A percentile compares a stretch with the other conserved stretches of the same genome.
phyloP scores from a whole-genome alignment of 768 basidiomycete species.

The Mycena alexandri region DNA sequence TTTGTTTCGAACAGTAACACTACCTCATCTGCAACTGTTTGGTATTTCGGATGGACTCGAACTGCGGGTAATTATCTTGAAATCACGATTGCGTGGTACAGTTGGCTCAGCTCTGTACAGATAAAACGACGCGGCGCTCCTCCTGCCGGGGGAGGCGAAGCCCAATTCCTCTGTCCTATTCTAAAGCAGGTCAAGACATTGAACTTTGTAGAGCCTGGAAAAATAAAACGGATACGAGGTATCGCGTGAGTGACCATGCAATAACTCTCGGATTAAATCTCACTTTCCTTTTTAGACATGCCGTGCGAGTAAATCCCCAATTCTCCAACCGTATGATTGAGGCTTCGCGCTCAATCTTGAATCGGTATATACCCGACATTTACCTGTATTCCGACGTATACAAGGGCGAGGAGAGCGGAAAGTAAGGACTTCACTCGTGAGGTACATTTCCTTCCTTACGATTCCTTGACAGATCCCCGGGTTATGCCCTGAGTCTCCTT shows the following conservation, averaged over 20 bases:
- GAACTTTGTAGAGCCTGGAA: constrained; percentile 92
- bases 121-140: constrained; percentile 95
- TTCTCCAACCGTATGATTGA: constrained; percentile 99
- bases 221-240: constrained; percentile 94
- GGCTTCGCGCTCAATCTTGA: constrained; percentile 90
- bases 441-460: not conserved
- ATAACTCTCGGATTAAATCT: constrained; percentile 9
- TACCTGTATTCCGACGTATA: constrained; percentile 99
- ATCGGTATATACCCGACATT: constrained; percentile 97
- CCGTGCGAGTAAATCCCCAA: constrained; percentile 96
- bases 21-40: constrained; percentile 92
- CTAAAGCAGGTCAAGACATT: constrained; percentile 93
- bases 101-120: constrained; percentile 51
- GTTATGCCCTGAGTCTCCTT: constrained; percentile 91
- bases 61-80: constrained; percentile 68
- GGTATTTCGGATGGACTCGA: constrained; percentile 93
- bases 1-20: constrained; percentile 87
- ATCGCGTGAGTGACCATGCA: constrained; percentile 79
- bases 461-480: constrained; percentile 81
- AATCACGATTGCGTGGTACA: not conserved
- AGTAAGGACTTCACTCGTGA: constrained; percentile 65
- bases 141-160: constrained; percentile 93
- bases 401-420: constrained; percentile 97
- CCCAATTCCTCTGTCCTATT: constrained; percentile 92
- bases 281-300: constrained; percentile 70